Base-by-base conservation (phyloP, 257 asterid genomes). In the Anisodus tanguticus region DNA sequence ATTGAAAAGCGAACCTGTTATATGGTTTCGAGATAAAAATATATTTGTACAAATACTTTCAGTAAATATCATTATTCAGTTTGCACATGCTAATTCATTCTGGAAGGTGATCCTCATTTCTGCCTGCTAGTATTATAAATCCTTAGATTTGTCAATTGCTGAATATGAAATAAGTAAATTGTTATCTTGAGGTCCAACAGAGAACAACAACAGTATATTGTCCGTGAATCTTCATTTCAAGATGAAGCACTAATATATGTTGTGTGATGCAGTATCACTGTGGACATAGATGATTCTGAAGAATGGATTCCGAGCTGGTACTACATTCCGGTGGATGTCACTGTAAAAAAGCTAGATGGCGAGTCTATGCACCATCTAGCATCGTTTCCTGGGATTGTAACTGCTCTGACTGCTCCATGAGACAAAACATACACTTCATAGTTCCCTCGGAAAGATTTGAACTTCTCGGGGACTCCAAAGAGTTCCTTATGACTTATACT, bases 281-380 rank as follows among this genome's bases (percentile, higher is more conserved):
- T 7, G 3, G 81, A 6, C 1, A 74, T 74, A 2, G 81, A 11
- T 9, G 2, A 77, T 51, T 53, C 31, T 26, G 31, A 77, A 13
- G 82, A 31, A 77, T 77, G 82, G 93, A 87, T 26, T 45, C 92
- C 0, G 86, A 89, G 85, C 55, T 88, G 71, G 60, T 90, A n/a
- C 51, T 82, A 59, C 99, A 95, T 86, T 76, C 83, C 15, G 99
- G 99, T 53, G 97, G 99, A 84, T 95, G 99, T 83, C 98, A 95
- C 86, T 95, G 98, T 90, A 91, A 84, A 74, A 86, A 86, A 4
- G 92, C 94, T 8, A 89, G 95, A 83, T 94, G 99, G 99, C 84
- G 43, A 84, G 97, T 89, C 3, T 86, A 66, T 72, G 99, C 96
- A 17, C 90, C 95, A 15, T 58, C 89, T 15, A 90, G 94, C 8